These are phyloP conservation scores for Funneliformis caledonium DNA, from an alignment of 371 early-diverging fungal species.

Conservation along the genomic window DNA sequence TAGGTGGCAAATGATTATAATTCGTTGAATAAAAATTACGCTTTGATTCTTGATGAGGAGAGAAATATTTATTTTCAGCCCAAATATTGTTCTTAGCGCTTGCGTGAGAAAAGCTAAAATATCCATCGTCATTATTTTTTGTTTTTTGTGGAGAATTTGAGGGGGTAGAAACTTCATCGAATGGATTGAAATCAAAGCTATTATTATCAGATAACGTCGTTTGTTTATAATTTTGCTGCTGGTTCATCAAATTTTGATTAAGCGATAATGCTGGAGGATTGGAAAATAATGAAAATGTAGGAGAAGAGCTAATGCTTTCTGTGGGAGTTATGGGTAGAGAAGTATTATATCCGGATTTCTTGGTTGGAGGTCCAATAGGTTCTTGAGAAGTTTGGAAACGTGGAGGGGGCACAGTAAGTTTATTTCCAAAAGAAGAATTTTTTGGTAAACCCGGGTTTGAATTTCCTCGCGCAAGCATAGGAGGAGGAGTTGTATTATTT, in stretches of 20 bases:
- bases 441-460: neutral
- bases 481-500: neutral
- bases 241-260: neutral
- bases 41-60: too few species aligned
- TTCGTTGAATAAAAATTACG: too few species aligned
- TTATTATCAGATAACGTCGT: neutral
- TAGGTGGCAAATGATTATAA: too few species aligned
- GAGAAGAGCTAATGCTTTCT: neutral
- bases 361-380: conserved; percentile 8
- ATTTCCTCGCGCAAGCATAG: neutral
- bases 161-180: neutral
- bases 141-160: neutral
- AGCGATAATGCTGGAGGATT: neutral
- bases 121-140: neutral
- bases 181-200: neutral
- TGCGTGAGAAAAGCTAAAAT: neutral
- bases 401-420: neutral
- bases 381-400: neutral
- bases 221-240: neutral
- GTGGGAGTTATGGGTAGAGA: neutral
- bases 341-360: neutral
- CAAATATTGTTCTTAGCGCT: neutral
- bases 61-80: neutral
- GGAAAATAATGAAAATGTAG: conserved; percentile 7
- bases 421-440: neutral